These are phyloP conservation scores for Neurospora intermedia DNA, from an alignment of 495 filamentous ascomycete genomes.

Conservation along the genomic window DNA sequence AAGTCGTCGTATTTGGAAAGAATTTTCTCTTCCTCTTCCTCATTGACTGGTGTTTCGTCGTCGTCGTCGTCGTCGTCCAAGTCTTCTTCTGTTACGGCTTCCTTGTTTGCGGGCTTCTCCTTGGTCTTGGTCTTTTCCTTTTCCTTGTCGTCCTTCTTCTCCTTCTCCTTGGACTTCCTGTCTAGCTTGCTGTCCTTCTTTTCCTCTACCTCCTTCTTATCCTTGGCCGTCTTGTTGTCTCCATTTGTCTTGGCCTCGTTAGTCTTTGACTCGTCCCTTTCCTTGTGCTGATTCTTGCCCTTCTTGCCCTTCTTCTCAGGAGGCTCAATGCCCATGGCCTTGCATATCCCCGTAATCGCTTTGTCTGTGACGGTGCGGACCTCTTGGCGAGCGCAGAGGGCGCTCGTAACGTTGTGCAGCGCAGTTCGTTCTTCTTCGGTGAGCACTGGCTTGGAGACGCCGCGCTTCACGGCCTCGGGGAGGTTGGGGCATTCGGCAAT, in stretches of 20 bases:
- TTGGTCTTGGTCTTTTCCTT: slow-evolving; percentile 9
- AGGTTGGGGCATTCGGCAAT: slow-evolving; percentile 43
- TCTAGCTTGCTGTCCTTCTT: slow-evolving; percentile 12
- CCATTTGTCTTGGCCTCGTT: slow-evolving; percentile 3
- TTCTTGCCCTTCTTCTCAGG: slow-evolving; percentile 25
- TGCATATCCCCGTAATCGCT: slow-evolving; percentile 51
- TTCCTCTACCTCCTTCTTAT: slow-evolving; percentile 1
- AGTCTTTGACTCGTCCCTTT: neutral
- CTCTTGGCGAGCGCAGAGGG: slow-evolving; percentile 64
- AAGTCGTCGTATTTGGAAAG: slow-evolving; percentile 10
- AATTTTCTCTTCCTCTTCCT: slow-evolving; percentile 10
- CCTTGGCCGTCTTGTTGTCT: neutral
- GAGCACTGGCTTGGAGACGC: slow-evolving; percentile 34
- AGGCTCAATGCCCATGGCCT: slow-evolving; percentile 47
- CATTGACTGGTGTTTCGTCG: neutral
- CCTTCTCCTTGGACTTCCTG: slow-evolving; percentile 10
- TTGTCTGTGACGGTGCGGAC: slow-evolving; percentile 58
- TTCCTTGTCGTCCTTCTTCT: slow-evolving; percentile 7
- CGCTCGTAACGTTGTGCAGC: slow-evolving; percentile 64
- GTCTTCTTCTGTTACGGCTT: neutral
- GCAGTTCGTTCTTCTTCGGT: slow-evolving; percentile 37
- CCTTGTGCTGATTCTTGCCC: slow-evolving; percentile 11
- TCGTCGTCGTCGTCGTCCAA: neutral
- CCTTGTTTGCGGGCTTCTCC: slow-evolving; percentile 12
- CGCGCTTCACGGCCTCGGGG: slow-evolving; percentile 40